Conservation (phyloP, 2,329 filamentous ascomycete species). For the Orbilia blumenaviensis region DNA sequence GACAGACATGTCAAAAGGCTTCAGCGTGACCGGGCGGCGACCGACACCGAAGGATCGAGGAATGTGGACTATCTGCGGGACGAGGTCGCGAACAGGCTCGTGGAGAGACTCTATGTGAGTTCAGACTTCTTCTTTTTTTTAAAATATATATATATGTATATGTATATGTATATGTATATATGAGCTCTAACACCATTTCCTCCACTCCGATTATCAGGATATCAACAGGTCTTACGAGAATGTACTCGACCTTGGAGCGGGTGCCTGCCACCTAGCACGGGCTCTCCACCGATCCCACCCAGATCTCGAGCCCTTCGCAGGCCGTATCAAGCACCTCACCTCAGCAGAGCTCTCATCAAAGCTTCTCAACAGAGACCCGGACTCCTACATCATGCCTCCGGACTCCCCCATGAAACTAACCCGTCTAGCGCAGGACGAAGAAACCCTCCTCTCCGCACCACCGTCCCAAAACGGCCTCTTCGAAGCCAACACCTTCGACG, state of each 20-base stretch:
- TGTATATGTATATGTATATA: too few relatives aligned
- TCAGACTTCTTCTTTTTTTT: too few relatives aligned
- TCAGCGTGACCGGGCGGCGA: constrained; percentile 86
- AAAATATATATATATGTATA: too few relatives aligned
- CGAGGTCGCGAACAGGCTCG: constrained; percentile 84
- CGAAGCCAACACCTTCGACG: constrained; percentile 79
- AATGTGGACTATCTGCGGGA: constrained; percentile 92
- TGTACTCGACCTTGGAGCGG: constrained; percentile 91
- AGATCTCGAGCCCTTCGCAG: constrained; percentile 71
- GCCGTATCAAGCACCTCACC: constrained; percentile 76
- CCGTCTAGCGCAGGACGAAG: constrained; percentile 74
- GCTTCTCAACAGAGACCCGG: constrained; percentile 79
- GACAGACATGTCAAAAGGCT: constrained; percentile 86
- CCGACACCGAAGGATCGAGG: constrained; percentile 74
- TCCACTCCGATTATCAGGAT: constrained; percentile 68
- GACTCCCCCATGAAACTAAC: constrained; percentile 75
- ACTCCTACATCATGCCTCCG: constrained; percentile 70
- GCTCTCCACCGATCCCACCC: constrained; percentile 75
- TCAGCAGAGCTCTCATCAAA: constrained; percentile 82
- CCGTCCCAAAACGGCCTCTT: constrained; percentile 66
- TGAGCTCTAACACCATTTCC: background rate
- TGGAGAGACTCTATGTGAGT: constrained; percentile 80
- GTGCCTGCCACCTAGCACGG: constrained; percentile 91
- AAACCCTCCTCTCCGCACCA: constrained; percentile 66
- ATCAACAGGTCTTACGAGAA: constrained; percentile 87